phyloP scores from a whole-genome alignment of 352 stramenopile genomes.

The Globisporangium canariense region DNA sequence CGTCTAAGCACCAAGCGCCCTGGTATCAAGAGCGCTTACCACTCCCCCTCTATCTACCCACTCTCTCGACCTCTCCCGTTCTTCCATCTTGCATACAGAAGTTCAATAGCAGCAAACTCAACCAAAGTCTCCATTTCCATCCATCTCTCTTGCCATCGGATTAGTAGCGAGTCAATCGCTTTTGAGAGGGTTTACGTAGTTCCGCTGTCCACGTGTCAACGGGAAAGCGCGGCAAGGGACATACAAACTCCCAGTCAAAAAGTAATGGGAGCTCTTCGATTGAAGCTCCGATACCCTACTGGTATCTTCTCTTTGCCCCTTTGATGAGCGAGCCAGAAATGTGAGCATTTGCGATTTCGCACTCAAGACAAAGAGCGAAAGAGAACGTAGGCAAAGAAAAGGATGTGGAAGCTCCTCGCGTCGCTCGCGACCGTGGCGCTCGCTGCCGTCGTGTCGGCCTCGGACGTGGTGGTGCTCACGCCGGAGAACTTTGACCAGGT shows the following conservation, averaged over 20 bases:
- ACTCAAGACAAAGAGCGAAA: neutral
- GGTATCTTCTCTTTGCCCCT: too few relatives aligned
- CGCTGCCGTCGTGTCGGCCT: slow-evolving; percentile 50
- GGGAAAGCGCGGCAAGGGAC: neutral
- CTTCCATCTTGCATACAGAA: slow-evolving; percentile 3
- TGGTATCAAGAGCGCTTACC: neutral
- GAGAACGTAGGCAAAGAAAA: neutral
- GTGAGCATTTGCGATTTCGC: slow-evolving; percentile 9
- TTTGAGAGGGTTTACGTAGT: slow-evolving; percentile 1
- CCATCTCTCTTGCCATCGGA: neutral
- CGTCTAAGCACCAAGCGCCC: neutral
- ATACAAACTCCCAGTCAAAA: slow-evolving; percentile 6
- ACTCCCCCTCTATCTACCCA: neutral
- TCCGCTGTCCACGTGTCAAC: slow-evolving; percentile 5
- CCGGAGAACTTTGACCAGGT: slow-evolving; percentile 80
- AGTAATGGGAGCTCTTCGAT: neutral
- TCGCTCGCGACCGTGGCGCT: slow-evolving; percentile 38
- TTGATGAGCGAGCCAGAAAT: too few relatives aligned
- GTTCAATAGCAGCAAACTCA: neutral
- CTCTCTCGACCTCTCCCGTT: neutral
- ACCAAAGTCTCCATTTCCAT: slow-evolving; percentile 1
- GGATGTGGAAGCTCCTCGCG: slow-evolving; percentile 61
- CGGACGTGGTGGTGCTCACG: slow-evolving; percentile 77
- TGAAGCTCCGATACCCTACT: slow-evolving; percentile 1
- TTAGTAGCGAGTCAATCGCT: neutral